phyloP scores from a whole-genome alignment of 805 yeast genomes.

The Candida pseudoglaebosa region DNA sequence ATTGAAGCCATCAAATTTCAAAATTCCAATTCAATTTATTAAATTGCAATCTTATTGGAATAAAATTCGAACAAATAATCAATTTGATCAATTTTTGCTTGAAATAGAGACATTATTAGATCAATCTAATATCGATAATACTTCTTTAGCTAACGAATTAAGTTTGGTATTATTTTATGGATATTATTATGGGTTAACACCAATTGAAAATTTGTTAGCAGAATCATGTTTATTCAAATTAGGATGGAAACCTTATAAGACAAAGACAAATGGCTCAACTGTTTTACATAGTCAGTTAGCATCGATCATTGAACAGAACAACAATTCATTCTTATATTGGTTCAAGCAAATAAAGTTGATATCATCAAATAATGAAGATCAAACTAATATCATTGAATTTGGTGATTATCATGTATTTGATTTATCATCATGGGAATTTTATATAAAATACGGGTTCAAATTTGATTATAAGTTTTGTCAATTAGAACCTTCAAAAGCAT shows the following conservation, averaged over 20 bases:
- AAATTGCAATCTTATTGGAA: constrained; percentile 41
- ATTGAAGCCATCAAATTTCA: constrained; percentile 13
- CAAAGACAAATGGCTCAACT: constrained; percentile 10
- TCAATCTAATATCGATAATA: constrained; percentile 20
- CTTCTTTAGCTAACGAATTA: constrained; percentile 28
- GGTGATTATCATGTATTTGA: constrained; percentile 43
- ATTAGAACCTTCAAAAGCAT: constrained; percentile 21
- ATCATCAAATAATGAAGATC: constrained; percentile 7
- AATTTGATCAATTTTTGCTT: constrained; percentile 28
- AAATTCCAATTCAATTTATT: constrained; percentile 32
- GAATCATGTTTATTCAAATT: constrained; percentile 34
- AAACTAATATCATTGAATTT: constrained; percentile 16
- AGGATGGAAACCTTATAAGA: constrained; percentile 41
- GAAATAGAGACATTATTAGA: constrained; percentile 24
- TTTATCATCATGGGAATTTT: constrained; percentile 38
- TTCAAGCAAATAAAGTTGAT: constrained; percentile 20
- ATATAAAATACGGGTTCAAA: constrained; percentile 32
- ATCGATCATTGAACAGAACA: constrained; percentile 7
- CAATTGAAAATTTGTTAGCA: constrained; percentile 40
- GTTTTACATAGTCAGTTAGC: constrained; percentile 3
- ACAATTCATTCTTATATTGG: constrained; percentile 20
- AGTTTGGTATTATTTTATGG: constrained; percentile 40
- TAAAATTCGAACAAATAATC: constrained; percentile 29
- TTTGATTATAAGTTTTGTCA: constrained; percentile 32
- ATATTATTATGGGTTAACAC: constrained; percentile 39